phyloP scores from a whole-genome alignment of 148 eudicot genomes.

The Arbutus unedo region DNA sequence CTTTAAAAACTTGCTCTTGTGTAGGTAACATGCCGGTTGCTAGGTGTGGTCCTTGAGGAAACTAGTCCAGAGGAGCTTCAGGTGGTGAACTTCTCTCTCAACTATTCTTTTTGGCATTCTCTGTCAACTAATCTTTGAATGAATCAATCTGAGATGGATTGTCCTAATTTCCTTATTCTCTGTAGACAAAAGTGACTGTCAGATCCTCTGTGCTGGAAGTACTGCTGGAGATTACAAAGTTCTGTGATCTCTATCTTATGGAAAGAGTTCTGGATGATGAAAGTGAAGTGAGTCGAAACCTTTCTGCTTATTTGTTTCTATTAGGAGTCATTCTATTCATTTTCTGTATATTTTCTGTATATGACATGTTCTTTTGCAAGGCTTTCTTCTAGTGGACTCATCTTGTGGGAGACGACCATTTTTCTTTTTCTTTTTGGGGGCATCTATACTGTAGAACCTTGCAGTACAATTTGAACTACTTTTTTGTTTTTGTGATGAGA shows the following conservation, averaged over 20 bases:
- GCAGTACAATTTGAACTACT: too few species aligned
- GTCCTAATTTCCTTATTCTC: slow-evolving; percentile 16
- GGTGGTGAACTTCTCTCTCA: slow-evolving; percentile 32
- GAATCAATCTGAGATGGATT: background rate
- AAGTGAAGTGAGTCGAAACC: slow-evolving; percentile 61
- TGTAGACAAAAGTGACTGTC: slow-evolving; percentile 81
- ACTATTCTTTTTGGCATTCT: background rate
- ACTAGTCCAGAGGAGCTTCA: slow-evolving; percentile 85
- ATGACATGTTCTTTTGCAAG: background rate
- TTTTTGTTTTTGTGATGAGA: too few species aligned
- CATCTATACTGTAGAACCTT: background rate
- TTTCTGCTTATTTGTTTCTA: background rate
- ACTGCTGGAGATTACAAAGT: slow-evolving; percentile 75
- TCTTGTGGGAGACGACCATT: background rate
- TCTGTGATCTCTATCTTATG: slow-evolving; percentile 88
- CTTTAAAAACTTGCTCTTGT: slow-evolving; percentile 9
- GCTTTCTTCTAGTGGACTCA: background rate
- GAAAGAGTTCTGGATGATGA: slow-evolving; percentile 91
- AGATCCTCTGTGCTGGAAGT: slow-evolving; percentile 80
- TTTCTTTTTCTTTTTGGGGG: background rate
- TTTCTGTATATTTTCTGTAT: background rate
- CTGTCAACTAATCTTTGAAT: background rate
- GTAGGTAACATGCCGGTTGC: slow-evolving; percentile 79
- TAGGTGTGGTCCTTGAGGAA: slow-evolving; percentile 87
- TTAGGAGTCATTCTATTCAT: background rate